Base-by-base conservation (phyloP, 116 monocot species). In the Papilionanthe hybrid region DNA sequence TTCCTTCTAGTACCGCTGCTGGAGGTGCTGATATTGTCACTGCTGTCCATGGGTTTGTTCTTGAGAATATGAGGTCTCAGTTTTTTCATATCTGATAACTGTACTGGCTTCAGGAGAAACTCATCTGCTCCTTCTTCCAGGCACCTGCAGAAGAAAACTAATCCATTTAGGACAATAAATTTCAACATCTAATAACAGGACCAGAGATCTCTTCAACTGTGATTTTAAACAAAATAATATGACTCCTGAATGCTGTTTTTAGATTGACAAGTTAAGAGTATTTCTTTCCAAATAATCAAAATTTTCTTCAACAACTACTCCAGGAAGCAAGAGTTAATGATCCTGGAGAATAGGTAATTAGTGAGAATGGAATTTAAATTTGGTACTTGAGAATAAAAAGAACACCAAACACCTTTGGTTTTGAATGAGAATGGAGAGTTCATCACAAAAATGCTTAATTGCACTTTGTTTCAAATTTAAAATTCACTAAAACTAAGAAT, bases 121-220 rank as follows among this genome's bases (percentile, higher is more conserved):
- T 81, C 81, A 58, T 81, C 76, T 66, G 81, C 81, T 66, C 75
- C 81, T 76, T 41, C 81, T n/a, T 76, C 81, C 67, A 81, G 28
- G 55, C 76, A 81, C 76, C 76, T 60, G 56, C 43, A 73, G 37
- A 29, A 69, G 13, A 29, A 69, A 37, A 69, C 13, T 3, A 41
- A 18, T 69, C 30, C 32, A 32, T 32, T 30, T 0, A 69, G 25
- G 1, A 23, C 12, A 63, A 1, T 8, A 23, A 23, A 63, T 1
- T 63, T 20, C 12, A 3, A 8, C 63, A 63, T 63, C 25, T 63
- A 63, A 23, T 63, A 63, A 63, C 60, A 63, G 0, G 17, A 13
- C 13, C 53, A 53, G 0, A 53, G 17, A 53, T 53, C 53, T 53
- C 17, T 53, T 53, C 53, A 53, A 53, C 13, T 53, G 17, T 53